phyloP scores from a whole-genome alignment of 2,329 filamentous ascomycete genomes.

The Colletotrichum abscissum region DNA sequence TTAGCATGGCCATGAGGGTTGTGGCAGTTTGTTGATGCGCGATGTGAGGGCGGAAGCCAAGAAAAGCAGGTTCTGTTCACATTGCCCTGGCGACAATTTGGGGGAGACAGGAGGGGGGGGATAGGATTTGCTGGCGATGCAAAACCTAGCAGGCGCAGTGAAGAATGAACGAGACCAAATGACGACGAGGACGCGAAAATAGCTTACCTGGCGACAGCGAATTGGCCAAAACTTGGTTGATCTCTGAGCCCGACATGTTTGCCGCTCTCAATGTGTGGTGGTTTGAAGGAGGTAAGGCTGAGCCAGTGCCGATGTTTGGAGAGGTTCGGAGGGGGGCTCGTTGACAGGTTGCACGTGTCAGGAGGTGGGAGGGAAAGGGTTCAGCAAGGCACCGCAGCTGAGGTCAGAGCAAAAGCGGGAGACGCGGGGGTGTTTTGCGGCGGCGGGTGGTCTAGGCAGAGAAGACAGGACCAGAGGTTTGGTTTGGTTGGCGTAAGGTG shows the following conservation, averaged over 20 bases:
- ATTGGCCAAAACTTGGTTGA: constrained; percentile 97
- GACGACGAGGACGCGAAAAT: neutral
- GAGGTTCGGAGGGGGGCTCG: constrained; percentile 30
- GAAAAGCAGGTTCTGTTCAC: constrained; percentile 3
- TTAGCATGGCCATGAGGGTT: constrained; percentile 38
- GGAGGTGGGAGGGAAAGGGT: constrained; percentile 32
- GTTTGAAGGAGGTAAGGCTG: constrained; percentile 25
- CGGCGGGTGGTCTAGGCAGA: constrained; percentile 21
- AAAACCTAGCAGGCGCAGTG: constrained; percentile 15
- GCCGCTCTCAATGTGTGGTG: constrained; percentile 41
- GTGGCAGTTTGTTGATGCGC: constrained; percentile 18
- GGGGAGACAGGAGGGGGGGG: constrained; percentile 4
- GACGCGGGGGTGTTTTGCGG: constrained; percentile 22
- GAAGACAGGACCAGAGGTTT: constrained; percentile 13
- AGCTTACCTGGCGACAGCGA: constrained; percentile 92
- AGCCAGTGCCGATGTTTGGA: constrained; percentile 33
- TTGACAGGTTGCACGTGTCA: constrained; percentile 36
- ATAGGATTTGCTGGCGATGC: constrained; percentile 15
- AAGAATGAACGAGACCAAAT: constrained; percentile 27
- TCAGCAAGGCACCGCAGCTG: constrained; percentile 26
- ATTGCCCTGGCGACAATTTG: constrained; percentile 19
- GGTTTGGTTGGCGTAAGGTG: constrained; percentile 10
- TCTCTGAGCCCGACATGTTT: constrained; percentile 84
- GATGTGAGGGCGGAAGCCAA: constrained; percentile 22
- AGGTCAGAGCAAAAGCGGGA: constrained; percentile 15